phyloP scores from a whole-genome alignment of 2,329 filamentous ascomycete genomes.

The Thielaviopsis euricoi region DNA sequence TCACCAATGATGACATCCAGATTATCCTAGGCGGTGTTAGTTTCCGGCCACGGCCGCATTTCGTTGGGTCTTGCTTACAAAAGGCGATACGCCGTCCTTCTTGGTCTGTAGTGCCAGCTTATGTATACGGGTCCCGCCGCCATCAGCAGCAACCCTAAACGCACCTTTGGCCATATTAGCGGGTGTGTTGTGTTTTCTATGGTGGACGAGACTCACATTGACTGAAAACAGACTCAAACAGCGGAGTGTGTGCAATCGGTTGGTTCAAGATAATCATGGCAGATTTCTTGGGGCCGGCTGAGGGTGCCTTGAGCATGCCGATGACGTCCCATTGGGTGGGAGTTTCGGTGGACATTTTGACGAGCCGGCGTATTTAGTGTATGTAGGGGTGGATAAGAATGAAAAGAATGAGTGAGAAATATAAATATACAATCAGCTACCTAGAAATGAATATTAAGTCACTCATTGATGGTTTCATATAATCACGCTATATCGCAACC shows the following conservation, averaged over 20 bases:
- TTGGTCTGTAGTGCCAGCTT: conserved; percentile 18
- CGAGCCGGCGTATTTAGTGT: too few relatives aligned
- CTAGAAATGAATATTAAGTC: too few relatives aligned
- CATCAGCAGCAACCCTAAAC: conserved; percentile 70
- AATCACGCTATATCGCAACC: too few relatives aligned
- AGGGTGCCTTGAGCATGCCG: conserved; percentile 1
- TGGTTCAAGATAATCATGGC: conserved; percentile 36
- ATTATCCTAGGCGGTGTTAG: conserved; percentile 26
- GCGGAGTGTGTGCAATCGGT: conserved; percentile 28
- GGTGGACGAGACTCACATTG: background rate
- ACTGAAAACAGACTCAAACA: conserved; percentile 21
- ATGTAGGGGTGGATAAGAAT: background rate
- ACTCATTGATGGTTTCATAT: too few relatives aligned
- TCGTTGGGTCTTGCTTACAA: background rate
- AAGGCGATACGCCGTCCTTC: conserved; percentile 2
- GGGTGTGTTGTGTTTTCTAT: background rate
- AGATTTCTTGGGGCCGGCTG: conserved; percentile 16
- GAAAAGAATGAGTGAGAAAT: too few relatives aligned
- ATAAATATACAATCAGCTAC: too few relatives aligned
- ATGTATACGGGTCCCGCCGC: conserved; percentile 66
- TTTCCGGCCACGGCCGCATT: background rate
- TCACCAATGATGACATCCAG: conserved; percentile 73
- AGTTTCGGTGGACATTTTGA: background rate
- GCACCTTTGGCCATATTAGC: conserved; percentile 28
- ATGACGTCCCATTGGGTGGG: conserved; percentile 9